These are phyloP conservation scores for Harringtonia aguacate DNA, from an alignment of 2,329 filamentous ascomycete genomes.

Conservation along the genomic window DNA sequence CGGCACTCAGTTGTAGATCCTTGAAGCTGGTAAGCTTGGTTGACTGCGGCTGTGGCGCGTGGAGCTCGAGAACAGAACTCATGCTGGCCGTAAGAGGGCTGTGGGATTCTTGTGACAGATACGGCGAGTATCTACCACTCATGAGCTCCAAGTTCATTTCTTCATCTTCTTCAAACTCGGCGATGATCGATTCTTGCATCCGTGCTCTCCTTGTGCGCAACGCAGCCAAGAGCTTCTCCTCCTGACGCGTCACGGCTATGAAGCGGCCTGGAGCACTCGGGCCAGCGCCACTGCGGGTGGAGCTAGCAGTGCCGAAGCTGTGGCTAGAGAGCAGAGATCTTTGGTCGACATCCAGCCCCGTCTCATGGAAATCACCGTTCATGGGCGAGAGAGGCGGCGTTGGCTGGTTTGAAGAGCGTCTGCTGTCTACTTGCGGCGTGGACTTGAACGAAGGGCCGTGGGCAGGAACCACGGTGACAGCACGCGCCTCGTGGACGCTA, in stretches of 20 bases:
- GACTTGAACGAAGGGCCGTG: slow-evolving; percentile 8
- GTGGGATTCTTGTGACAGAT: neutral
- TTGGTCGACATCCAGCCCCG: slow-evolving; percentile 12
- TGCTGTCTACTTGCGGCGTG: neutral
- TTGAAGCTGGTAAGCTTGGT: slow-evolving; percentile 4
- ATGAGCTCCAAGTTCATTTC: neutral
- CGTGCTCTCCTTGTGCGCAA: slow-evolving; percentile 44
- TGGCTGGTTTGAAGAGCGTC: slow-evolving; percentile 5
- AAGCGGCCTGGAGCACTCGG: slow-evolving; percentile 25
- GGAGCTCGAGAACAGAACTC: slow-evolving; percentile 4
- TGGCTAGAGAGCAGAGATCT: slow-evolving; percentile 22
- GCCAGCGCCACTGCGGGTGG: slow-evolving; percentile 8
- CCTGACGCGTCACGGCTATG: slow-evolving; percentile 47
- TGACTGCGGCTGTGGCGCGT: slow-evolving; percentile 2
- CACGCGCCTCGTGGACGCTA: slow-evolving; percentile 25
- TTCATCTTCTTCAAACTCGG: slow-evolving; percentile 27
- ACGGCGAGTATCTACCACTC: neutral
- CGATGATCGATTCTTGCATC: slow-evolving; percentile 38
- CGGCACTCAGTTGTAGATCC: slow-evolving; percentile 6
- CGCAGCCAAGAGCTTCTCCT: slow-evolving; percentile 47
- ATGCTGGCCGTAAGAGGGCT: slow-evolving; percentile 7
- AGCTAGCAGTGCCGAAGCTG: slow-evolving; percentile 9
- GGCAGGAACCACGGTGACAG: slow-evolving; percentile 24
- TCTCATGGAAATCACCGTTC: slow-evolving; percentile 35
- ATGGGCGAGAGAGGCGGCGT: slow-evolving; percentile 42